Evolutionary conservation across 106 monocot genomes (phyloP).

Genomic region (Allium cepa): DNA sequence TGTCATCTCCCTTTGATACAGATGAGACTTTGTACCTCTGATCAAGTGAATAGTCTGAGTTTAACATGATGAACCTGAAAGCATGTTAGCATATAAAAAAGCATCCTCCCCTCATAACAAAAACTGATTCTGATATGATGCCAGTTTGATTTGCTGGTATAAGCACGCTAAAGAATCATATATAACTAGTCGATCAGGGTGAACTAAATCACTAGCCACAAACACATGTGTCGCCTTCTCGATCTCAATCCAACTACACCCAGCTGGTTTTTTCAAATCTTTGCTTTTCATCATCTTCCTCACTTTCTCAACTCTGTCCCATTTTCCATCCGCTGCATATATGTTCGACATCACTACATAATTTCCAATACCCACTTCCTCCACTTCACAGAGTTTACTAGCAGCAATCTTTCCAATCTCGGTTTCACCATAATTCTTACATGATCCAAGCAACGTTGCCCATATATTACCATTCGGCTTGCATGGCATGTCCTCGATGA

Average conservation of each 20-base stretch:
- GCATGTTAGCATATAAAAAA: too few relatives aligned
- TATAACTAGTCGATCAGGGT: constrained; percentile 38
- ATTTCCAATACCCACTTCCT: constrained; percentile 42
- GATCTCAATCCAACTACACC: constrained; percentile 77
- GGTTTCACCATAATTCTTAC: constrained; percentile 41
- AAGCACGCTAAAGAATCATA: constrained; percentile 24
- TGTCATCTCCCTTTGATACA: too few relatives aligned
- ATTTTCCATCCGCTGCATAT: constrained; percentile 52
- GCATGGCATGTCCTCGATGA: constrained; percentile 42
- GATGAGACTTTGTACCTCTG: too few relatives aligned
- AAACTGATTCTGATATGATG: constrained; percentile 1
- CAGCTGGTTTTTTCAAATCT: constrained; percentile 51
- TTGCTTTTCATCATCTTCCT: constrained; percentile 45
- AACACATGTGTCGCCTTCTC: constrained; percentile 47
- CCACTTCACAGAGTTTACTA: constrained; percentile 27
- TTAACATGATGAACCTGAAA: too few relatives aligned
- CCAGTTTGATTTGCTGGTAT: constrained; percentile 34
- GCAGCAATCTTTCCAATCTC: constrained; percentile 47
- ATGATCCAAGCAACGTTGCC: constrained; percentile 53
- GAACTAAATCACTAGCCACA: constrained; percentile 51
- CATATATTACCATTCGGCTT: constrained; percentile 45
- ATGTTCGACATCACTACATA: constrained; percentile 79
- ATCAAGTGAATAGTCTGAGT: too few relatives aligned
- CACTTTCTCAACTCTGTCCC: constrained; percentile 67
- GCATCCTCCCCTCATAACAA: neutral